Conservation (phyloP, 2,329 filamentous ascomycete genomes). For the Ceratocystis lukuohia region DNA sequence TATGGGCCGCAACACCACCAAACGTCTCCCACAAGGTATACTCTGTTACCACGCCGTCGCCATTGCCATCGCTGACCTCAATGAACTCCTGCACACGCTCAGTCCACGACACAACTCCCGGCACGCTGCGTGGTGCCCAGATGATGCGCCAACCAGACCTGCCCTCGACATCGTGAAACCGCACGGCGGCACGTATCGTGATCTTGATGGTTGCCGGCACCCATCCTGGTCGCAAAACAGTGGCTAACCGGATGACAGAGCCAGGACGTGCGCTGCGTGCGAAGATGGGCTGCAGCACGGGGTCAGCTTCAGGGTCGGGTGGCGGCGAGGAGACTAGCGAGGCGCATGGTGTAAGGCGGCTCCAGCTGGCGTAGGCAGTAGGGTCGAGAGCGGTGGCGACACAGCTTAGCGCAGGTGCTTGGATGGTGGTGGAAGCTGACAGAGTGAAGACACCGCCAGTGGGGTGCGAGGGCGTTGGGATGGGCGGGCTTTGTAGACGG, state of each 20-base stretch:
- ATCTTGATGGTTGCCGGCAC: background rate
- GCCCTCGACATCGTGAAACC: slow-evolving; percentile 25
- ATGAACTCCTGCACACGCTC: slow-evolving; percentile 35
- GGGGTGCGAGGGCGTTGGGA: slow-evolving; percentile 6
- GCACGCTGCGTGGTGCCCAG: slow-evolving; percentile 28
- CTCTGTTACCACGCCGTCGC: slow-evolving; percentile 24
- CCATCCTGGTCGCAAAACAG: background rate
- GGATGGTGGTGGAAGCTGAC: background rate
- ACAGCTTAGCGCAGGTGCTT: background rate
- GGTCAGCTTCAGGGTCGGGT: background rate
- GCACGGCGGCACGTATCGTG: slow-evolving; percentile 23
- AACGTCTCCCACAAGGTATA: slow-evolving; percentile 36
- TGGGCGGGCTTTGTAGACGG: background rate
- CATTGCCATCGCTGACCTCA: slow-evolving; percentile 15
- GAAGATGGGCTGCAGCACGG: background rate
- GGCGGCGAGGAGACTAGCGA: background rate
- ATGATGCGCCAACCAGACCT: slow-evolving; percentile 29
- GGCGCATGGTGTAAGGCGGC: slow-evolving; percentile 5
- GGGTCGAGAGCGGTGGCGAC: slow-evolving; percentile 4
- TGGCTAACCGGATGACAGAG: background rate
- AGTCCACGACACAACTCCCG: slow-evolving; percentile 24
- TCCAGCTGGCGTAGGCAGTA: slow-evolving; percentile 4
- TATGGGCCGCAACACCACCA: slow-evolving; percentile 28
- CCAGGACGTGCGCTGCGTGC: background rate
- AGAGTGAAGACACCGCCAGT: slow-evolving; percentile 6